Base-by-base conservation (phyloP, 768 basidiomycete species). In the Hericium alpestre region DNA sequence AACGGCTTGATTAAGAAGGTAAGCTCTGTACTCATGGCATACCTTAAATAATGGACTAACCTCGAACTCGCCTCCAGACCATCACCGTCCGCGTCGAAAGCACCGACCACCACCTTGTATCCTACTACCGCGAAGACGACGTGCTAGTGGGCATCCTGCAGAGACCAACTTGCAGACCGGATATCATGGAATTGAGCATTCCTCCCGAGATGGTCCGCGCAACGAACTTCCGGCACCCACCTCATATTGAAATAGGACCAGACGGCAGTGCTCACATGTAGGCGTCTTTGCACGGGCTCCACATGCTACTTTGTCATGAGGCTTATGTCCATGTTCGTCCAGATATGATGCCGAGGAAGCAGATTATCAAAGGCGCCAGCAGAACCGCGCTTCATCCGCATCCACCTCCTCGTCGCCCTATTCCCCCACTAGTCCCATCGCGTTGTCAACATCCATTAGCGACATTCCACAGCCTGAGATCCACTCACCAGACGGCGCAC, bases 1-100 rank as follows among this genome's bases (percentile, higher is more conserved):
- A 61, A 83, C 39, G 91, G 91, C 0, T 73, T 94, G 59, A 83
- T 92, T 57, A 93, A 94, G 71, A 92, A 92, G 76, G 90, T 81
- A 32, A 49, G 47, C 38, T 12, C 23, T n/a, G 23, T 3, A 38
- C n/a, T 41, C 51, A 27, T 13, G 48, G 27, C 40, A 20, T 22
- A 23, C 41, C 38, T 43, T 51, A 49, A 57, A 56, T 38, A 54
- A 51, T 20, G 27, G 56, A 50, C 27, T 38, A 38, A 23, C 51
- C 58, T 27, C 52, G 46, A 46, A 27, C 47, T 55, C 22, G 54
- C 57, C 39, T 56, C 39, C 68, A 92, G 88, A 91, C 89, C n/a
- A 90, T 91, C 65, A 90, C 90, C 9, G 84, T 91, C 51, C 81
- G 80, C 40, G 82, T 88, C 56, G 85, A 88, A 59, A 84, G 84